Evolutionary conservation across 495 filamentous ascomycete species (phyloP).

Genomic region (Amniculicola lignicola): DNA sequence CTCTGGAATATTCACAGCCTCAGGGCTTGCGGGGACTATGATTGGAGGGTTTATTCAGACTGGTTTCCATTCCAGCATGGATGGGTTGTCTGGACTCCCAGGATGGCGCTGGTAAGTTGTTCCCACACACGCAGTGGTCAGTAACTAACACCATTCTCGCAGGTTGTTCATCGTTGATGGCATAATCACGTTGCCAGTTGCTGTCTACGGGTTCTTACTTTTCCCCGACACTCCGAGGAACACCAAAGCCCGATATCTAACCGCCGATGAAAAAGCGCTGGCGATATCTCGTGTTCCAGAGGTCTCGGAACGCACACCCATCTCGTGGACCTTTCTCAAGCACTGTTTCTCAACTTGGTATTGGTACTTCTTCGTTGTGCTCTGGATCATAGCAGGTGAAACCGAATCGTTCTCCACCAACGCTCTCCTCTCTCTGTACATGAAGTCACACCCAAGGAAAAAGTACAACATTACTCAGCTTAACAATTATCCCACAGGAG

Average conservation of each 20-base stretch:
- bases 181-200: conserved; percentile 37
- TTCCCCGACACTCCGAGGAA: conserved; percentile 62
- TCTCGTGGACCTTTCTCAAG: conserved; percentile 29
- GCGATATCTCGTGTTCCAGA: conserved; percentile 32
- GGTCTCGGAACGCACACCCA: conserved; percentile 27
- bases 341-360: conserved; percentile 32
- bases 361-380: conserved; percentile 30
- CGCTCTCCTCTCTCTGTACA: conserved; percentile 38
- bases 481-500: conserved; percentile 48
- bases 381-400: conserved; percentile 36
- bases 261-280: conserved; percentile 28
- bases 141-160: too few relatives aligned
- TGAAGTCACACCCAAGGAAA: conserved; percentile 45
- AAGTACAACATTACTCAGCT: conserved; percentile 36
- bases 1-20: conserved; percentile 46
- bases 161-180: conserved; percentile 55
- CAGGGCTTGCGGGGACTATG: conserved; percentile 45
- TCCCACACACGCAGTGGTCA: too few relatives aligned
- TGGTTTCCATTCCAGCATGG: conserved; percentile 53
- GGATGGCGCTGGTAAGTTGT: conserved; percentile 73
- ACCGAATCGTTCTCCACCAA: conserved; percentile 32
- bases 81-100: conserved; percentile 50
- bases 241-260: conserved; percentile 47
- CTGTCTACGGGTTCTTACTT: conserved; percentile 56
- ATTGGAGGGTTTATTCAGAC: conserved; percentile 58